Conservation (phyloP, 2,329 filamentous ascomycete species). For the Coleophoma cylindrospora region DNA sequence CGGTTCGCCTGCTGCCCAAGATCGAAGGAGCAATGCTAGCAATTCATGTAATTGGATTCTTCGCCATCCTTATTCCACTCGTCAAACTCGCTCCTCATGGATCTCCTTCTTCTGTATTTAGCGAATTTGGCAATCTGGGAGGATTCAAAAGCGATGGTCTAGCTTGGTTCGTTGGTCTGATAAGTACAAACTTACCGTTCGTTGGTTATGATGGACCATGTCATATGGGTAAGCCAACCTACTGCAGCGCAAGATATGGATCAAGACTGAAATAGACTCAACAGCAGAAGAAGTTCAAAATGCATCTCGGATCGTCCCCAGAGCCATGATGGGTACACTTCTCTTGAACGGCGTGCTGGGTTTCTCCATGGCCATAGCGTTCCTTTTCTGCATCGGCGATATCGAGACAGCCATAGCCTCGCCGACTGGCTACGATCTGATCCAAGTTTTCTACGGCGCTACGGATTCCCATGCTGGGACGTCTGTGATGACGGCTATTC, state of each 20-base stretch:
- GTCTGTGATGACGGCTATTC: conserved; percentile 20
- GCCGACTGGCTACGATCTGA: conserved; percentile 48
- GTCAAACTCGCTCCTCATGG: conserved; percentile 26
- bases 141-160: conserved; percentile 37
- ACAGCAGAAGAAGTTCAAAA: conserved; percentile 40
- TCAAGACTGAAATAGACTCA: background rate
- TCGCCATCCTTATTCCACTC: conserved; percentile 30
- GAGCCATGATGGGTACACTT: conserved; percentile 42
- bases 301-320: conserved; percentile 43
- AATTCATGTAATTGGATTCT: conserved; percentile 37
- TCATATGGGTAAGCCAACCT: conserved; percentile 9
- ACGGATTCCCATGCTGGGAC: conserved; percentile 32
- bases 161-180: conserved; percentile 40
- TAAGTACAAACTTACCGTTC: conserved; percentile 28
- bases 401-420: conserved; percentile 37
- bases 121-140: conserved; percentile 36
- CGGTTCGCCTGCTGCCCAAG: conserved; percentile 39
- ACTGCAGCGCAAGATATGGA: conserved; percentile 36
- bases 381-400: conserved; percentile 37
- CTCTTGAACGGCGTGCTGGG: conserved; percentile 46
- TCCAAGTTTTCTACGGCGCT: conserved; percentile 46
- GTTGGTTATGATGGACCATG: conserved; percentile 23
- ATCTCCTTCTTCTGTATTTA: conserved; percentile 34
- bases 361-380: conserved; percentile 50
- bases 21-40: conserved; percentile 45